A percentile compares a stretch with the other conserved stretches of the same genome.
These are phyloP conservation scores for Schwanniomyces pseudopolymorphus DNA, from an alignment of 805 yeast species.

Conservation along the genomic window DNA sequence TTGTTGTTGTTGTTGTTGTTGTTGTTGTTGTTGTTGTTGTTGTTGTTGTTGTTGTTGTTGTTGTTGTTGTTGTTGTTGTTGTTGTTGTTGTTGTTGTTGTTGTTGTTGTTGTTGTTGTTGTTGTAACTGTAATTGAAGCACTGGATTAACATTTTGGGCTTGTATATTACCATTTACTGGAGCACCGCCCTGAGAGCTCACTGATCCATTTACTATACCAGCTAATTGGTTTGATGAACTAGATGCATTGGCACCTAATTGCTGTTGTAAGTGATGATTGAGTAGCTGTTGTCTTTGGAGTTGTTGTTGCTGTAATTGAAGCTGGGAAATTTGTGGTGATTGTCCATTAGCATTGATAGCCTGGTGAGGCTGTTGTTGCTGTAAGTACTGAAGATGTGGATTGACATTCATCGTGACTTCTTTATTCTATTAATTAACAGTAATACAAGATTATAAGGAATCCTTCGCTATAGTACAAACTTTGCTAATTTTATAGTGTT, in stretches of 20 bases:
- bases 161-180: constrained; percentile 10
- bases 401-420: constrained; percentile 34
- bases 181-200: constrained; percentile 12
- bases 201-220: constrained; percentile 34
- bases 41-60: constrained; percentile 20
- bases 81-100: constrained; percentile 20
- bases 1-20: constrained; percentile 17
- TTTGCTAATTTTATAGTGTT: background rate
- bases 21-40: constrained; percentile 17
- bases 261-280: constrained; percentile 32
- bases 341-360: constrained; percentile 19
- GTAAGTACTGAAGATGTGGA: constrained; percentile 45
- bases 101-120: constrained; percentile 25
- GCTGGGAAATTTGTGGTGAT: constrained; percentile 36
- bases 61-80: constrained; percentile 22
- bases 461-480: background rate
- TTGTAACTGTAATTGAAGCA: constrained; percentile 18
- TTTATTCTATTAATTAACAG: constrained; percentile 1
- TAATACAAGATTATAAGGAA: background rate
- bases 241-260: constrained; percentile 14
- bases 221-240: constrained; percentile 32
- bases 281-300: constrained; percentile 32
- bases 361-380: constrained; percentile 32
- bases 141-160: constrained; percentile 22
- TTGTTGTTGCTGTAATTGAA: constrained; percentile 26